Conservation (phyloP, 2,329 filamentous ascomycete species). For the Microsporum canis region DNA sequence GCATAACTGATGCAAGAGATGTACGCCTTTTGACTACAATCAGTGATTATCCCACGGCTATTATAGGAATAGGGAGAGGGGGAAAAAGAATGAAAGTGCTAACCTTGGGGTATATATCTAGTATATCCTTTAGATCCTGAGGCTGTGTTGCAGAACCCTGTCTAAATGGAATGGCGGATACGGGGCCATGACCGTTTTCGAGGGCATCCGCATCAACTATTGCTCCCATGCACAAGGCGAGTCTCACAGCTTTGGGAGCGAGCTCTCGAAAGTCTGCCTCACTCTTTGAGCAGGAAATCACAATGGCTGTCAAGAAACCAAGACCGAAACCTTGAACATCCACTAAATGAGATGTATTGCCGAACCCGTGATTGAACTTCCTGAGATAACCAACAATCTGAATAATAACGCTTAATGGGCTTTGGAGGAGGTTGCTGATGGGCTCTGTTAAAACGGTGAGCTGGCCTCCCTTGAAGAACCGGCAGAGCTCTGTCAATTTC, state of each 20-base stretch:
- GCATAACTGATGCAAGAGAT: neutral
- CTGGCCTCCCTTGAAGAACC: neutral
- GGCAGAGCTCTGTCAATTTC: neutral
- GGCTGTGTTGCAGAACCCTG: neutral
- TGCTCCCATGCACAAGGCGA: neutral
- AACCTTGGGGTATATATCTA: neutral
- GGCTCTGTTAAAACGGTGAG: neutral
- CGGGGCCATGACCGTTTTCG: neutral
- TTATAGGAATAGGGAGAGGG: too few species aligned
- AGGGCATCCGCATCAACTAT: neutral
- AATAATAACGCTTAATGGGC: neutral
- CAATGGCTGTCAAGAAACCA: neutral
- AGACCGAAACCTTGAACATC: slow-evolving; percentile 1
- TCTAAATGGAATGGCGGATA: neutral
- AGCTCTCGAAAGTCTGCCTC: neutral
- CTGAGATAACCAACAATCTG: neutral
- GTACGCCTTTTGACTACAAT: neutral
- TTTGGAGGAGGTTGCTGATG: neutral
- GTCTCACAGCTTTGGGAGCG: neutral
- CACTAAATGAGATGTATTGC: neutral
- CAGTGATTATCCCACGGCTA: neutral
- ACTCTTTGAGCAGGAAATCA: neutral
- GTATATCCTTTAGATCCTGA: neutral
- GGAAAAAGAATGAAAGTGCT: too few species aligned
- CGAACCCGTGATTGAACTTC: slow-evolving; percentile 2